Evolutionary conservation across 2,329 filamentous ascomycete species (phyloP), one percentile per base, ranked within the genome.

Genomic region (Coniella vitis): DNA sequence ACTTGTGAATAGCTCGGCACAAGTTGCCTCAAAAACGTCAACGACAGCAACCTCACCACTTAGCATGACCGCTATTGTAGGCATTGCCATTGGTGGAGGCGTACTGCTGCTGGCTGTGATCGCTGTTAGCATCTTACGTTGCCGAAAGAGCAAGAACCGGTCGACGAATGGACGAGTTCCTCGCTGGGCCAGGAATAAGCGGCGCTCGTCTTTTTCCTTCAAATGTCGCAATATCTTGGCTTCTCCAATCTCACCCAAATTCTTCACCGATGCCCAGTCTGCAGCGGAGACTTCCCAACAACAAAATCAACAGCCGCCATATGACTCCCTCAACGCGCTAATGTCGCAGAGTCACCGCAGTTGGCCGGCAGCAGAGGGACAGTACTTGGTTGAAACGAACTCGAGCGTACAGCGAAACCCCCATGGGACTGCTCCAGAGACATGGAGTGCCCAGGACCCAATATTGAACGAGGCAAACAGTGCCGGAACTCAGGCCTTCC

Each of bases 181-280:
- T 32, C 58, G 57, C 37, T 55, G 57, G 39, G 49, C 56, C n/a
- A 53, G 56, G 14, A 61, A 65, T 52, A 66, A 64, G 13, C 65
- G 65, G n/a, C 58, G 60, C 13, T 76, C 75, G 0, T 68, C 71
- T 4, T 65, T 78, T 22, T 75, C 72, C 2, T 78, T 78, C 61
- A 69, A 69, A 29, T 78, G 75, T 61, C 71, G 74, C 49, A 69
- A 73, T 0, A 69, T 68, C 46, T 59, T 72, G 20, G 16, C 44
- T 4, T 66, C 66, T 8, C 67, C 68, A 1, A 59, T 64, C 14
- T 68, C 67, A 1, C 67, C 70, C 0, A 58, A 60, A 34, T 68
- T 69, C 57, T 66, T 66, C 56, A 58, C 57, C 4, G 52, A 54
- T 13, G 20, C 44, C 13, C 25, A 39, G 1, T 47, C 48, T 1